A percentile compares a stretch with the other conserved stretches of the same genome.
Evolutionary conservation across 768 basidiomycete genomes (phyloP).

Genomic region (Flagelloscypha sp.): DNA sequence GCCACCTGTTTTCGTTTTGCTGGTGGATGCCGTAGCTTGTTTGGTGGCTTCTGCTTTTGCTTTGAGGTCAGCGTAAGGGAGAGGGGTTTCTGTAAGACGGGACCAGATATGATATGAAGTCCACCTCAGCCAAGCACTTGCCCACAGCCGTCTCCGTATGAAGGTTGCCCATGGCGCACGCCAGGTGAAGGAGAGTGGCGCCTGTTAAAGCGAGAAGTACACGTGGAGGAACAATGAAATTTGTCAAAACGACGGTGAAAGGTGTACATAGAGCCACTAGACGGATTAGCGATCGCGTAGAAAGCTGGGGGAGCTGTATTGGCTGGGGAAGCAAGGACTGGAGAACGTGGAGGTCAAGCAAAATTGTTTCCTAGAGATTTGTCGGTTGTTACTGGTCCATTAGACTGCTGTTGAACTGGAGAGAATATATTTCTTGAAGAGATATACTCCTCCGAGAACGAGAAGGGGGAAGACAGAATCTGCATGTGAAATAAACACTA

Average conservation of each 20-base stretch:
- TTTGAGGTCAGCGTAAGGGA: conserved; percentile 31
- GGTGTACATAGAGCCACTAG: conserved; percentile 55
- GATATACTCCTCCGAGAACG: conserved; percentile 24
- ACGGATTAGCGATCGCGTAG: conserved; percentile 22
- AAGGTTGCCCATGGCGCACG: conserved; percentile 61
- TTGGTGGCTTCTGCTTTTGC: too few relatives aligned
- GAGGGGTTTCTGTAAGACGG: conserved; percentile 44
- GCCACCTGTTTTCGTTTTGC: conserved; percentile 19
- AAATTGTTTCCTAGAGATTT: conserved; percentile 41
- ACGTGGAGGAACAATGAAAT: conserved; percentile 56
- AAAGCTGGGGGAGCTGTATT: conserved; percentile 21
- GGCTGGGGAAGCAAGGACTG: conserved; percentile 45
- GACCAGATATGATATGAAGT: conserved; percentile 43
- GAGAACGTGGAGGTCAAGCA: conserved; percentile 62
- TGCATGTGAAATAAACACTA: conserved; percentile 16
- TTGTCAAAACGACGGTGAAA: conserved; percentile 53
- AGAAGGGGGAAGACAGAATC: conserved; percentile 56
- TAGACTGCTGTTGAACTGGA: conserved; percentile 12
- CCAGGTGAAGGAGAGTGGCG: conserved; percentile 48
- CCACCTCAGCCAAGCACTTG: conserved; percentile 66
- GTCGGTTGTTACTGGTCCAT: conserved; percentile 43
- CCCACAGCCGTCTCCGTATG: conserved; percentile 46
- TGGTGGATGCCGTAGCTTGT: conserved; percentile 23
- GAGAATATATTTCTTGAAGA: conserved; percentile 15
- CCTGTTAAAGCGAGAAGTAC: conserved; percentile 54